Conservation (phyloP, 208 protist genomes). For the Wallacemonas rigidus region DNA sequence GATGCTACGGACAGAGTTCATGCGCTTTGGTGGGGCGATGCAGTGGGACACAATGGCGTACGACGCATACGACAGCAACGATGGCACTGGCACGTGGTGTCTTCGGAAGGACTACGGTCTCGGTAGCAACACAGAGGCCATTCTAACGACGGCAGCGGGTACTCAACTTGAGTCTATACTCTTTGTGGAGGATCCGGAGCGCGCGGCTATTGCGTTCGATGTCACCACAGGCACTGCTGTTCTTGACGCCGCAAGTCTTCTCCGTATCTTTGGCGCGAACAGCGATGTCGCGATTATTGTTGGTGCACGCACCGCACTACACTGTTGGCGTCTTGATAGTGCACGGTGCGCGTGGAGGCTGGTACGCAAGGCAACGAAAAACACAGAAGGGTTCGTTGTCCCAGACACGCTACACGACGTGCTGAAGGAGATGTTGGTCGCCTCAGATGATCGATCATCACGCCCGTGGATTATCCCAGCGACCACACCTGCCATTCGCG, state of each 20-base stretch:
- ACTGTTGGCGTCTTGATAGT: conserved; percentile 50
- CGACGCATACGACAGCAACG: conserved; percentile 62
- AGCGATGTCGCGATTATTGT: conserved; percentile 63
- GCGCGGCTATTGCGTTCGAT: conserved; percentile 67
- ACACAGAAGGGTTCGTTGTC: not conserved
- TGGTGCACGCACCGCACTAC: conserved; percentile 55
- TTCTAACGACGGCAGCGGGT: conserved; percentile 56
- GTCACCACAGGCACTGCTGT: conserved; percentile 47
- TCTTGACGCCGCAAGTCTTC: conserved; percentile 12
- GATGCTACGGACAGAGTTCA: conserved; percentile 67
- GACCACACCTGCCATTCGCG: conserved; percentile 71
- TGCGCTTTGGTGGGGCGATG: conserved; percentile 72
- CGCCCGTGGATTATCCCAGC: conserved; percentile 46
- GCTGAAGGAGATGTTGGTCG: conserved; percentile 28
- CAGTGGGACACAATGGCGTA: conserved; percentile 65
- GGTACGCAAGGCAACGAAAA: conserved; percentile 32
- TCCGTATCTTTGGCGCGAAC: conserved; percentile 39
- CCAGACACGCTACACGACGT: conserved; percentile 20
- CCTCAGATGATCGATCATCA: conserved; percentile 26
- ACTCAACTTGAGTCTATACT: conserved; percentile 39
- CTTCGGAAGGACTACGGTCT: conserved; percentile 76
- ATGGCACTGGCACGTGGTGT: conserved; percentile 68
- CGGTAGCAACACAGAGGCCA: conserved; percentile 54
- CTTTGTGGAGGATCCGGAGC: conserved; percentile 64
- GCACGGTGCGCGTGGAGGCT: conserved; percentile 47